Base-by-base conservation (phyloP, 208 protist species). In the Leishmania martiniquensis region DNA sequence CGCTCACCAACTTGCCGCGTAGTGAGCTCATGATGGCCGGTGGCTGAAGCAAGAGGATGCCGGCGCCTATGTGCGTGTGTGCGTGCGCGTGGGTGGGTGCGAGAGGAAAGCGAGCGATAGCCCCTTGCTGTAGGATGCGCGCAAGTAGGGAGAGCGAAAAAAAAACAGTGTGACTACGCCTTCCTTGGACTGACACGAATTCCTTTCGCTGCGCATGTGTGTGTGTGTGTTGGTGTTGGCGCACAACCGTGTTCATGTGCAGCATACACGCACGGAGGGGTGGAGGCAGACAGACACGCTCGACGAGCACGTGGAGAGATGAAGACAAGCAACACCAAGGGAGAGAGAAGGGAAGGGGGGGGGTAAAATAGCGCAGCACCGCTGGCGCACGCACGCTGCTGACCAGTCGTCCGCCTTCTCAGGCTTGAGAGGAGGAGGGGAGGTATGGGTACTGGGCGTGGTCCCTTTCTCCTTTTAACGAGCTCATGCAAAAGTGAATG, bases 21-120 rank as follows among this genome's bases (percentile, higher is more conserved):
- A n/a, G 25, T 17, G 80, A 22, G 4, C 45, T 51, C 79, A 78
- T 83, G 65, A 63, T 44, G 34, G 37, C 34, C 49, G 49, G 52
- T 13, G 7, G 42, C 22, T 47, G 22, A 1, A 42, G 63, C 12
- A 47, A 47, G 42, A 42, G 42, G 25, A 72, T 44, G 67, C n/a
- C 20, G 10, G 67, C 20, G 32, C 15, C 45, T 42, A 12, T 72
- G 25, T 72, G 47, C 32, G 13, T 55, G 32, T 72, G 29, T 22
- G 22, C 25, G n/a, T 55, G 13, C 2, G 67, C 5, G 44, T n/a
- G 67, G 39, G 45, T 22, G 12, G 37, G n/a, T 4, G 54, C 34
- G 29, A 42, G 25, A 67, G 17, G 62, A 51, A 29, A 15, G 52
- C 29, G 80, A 76, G 55, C 2, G 13, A 3, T 54, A 9, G 6